phyloP scores from a whole-genome alignment of 2,329 filamentous ascomycete genomes.

The Fusarium sp. region DNA sequence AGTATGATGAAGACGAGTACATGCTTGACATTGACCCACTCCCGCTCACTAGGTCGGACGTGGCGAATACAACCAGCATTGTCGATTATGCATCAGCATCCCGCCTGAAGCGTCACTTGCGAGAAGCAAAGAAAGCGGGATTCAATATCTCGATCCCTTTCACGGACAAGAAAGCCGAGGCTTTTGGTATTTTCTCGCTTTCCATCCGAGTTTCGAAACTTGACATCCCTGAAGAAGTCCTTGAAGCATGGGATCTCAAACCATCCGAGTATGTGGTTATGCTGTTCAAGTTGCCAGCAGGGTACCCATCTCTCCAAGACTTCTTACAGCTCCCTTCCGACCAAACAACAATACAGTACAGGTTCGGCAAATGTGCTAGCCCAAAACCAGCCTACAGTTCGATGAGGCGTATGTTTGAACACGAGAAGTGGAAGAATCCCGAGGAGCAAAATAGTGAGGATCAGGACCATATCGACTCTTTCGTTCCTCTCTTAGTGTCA shows the following conservation, averaged over 20 bases:
- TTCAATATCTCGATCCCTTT: constrained; percentile 75
- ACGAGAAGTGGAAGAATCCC: constrained; percentile 6
- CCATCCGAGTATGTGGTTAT: constrained; percentile 77
- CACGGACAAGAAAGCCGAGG: constrained; percentile 55
- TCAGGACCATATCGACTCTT: constrained; percentile 25
- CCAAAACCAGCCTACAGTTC: constrained; percentile 76
- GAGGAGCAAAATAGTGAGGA: background rate
- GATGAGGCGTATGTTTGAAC: constrained; percentile 53
- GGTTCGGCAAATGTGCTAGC: constrained; percentile 74
- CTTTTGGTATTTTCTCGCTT: constrained; percentile 66
- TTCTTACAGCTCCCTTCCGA: constrained; percentile 57
- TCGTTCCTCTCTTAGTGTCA: constrained; percentile 73
- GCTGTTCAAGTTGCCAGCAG: constrained; percentile 71
- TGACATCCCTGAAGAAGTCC: constrained; percentile 76
- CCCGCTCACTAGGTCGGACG: constrained; percentile 5
- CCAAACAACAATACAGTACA: constrained; percentile 61
- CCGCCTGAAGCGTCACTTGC: constrained; percentile 54
- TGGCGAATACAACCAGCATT: background rate
- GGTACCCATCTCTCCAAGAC: constrained; percentile 70
- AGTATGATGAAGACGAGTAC: constrained; percentile 32
- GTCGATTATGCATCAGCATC: constrained; percentile 1
- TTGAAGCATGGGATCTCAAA: constrained; percentile 80
- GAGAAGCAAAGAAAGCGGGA: constrained; percentile 69
- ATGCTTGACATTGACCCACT: constrained; percentile 31
- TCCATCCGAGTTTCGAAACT: constrained; percentile 77